phyloP scores from a whole-genome alignment of 73 alveolate species.

The Paramecium primaurelia region DNA sequence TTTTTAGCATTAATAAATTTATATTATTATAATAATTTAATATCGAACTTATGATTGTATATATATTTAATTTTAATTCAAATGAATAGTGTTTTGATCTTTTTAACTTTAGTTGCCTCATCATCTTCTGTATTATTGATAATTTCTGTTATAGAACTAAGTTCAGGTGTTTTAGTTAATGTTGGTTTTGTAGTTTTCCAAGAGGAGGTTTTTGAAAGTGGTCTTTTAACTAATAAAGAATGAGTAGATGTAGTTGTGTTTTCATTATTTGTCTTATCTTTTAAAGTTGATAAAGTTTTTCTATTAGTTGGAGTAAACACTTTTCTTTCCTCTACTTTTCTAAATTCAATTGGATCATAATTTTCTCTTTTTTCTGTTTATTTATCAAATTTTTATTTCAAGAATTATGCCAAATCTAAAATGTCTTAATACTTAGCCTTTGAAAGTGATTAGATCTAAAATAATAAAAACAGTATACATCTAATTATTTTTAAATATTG shows the following conservation, averaged over 20 bases:
- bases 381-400: conserved; percentile 1
- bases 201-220: neutral
- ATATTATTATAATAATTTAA: neutral
- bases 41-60: neutral
- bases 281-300: neutral
- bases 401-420: neutral
- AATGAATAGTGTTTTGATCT: neutral
- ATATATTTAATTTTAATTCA: neutral
- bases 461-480: neutral
- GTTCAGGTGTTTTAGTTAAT: neutral
- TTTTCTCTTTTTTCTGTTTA: conserved; percentile 17
- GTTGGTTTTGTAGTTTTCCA: neutral
- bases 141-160: neutral
- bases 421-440: neutral
- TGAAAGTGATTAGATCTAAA: conserved; percentile 5
- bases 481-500: neutral
- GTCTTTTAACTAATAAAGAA: conserved; percentile 5
- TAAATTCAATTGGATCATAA: conserved; percentile 6
- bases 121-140: neutral
- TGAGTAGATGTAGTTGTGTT: neutral
- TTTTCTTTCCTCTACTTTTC: conserved; percentile 7
- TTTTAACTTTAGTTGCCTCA: conserved; percentile 14
- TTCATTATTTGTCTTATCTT: neutral
- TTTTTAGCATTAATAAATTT: too few species aligned
- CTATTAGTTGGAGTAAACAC: neutral